Base-by-base conservation (phyloP, 225 moss, liverwort and hornwort species). In the Sphagnum tenellum region DNA sequence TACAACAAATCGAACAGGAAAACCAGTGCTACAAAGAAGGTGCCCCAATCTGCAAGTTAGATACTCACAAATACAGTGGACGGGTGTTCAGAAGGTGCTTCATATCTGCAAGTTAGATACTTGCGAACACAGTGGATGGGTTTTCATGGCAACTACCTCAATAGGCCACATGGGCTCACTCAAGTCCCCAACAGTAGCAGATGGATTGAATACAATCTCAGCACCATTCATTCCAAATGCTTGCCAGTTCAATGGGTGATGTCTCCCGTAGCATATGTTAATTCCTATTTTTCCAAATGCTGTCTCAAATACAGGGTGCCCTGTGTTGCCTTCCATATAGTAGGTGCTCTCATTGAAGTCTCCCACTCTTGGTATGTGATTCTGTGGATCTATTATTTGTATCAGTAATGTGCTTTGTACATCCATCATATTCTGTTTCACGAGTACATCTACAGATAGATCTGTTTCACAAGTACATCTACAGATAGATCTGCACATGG, bases 321-420 rank as follows among this genome's bases (percentile, higher is more conserved):
- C 90, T 0, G 90, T 98, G 72, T 98, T 89, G 56, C 98, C 98
- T 76, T 98, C 98, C 83, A 86, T 76, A 69, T 93, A 98, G 70
- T 98, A 98, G 8, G 93, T 90, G 77, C 98, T 98, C 76, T 98
- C 98, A 46, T 98, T 98, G 70, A 98, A 98, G 72, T 98, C 98
- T 53, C 90, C 90, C 5, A 98, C 93, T 55, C 98, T 81, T 5
- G 98, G 98, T 72, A 98, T 98, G 64, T 98, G 98, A 69, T 98
- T 98, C 98, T 98, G 80, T 62, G 59, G 29, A 29, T 29, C 29
- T 29, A 29, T 29, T 29, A 29, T 0, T 29, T 29, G 29, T 29
- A 29, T 29, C 29, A 29, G 29, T 29, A 29, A 29, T 29, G 29
- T 29, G 29, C 29, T 29, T 29, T 29, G 29, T 29, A 29, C 29